Conservation (phyloP, 441 rosid genomes). For the Corymbia citriodora region DNA sequence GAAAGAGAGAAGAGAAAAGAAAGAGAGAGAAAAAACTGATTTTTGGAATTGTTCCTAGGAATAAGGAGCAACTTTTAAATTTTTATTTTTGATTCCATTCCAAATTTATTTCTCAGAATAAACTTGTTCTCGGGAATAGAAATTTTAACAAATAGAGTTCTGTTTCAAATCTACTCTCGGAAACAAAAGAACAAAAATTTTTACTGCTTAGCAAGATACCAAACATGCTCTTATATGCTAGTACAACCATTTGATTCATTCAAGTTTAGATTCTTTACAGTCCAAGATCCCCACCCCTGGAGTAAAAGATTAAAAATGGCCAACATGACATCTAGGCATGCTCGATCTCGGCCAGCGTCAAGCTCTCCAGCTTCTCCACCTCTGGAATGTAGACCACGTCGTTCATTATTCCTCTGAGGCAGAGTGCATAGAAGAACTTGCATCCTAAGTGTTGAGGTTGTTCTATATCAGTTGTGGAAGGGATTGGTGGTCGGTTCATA, state of each 20-base stretch:
- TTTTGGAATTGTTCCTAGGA: too few relatives aligned
- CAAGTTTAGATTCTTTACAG: slow-evolving; percentile 25
- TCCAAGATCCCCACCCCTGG: slow-evolving; percentile 88
- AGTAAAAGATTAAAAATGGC: slow-evolving; percentile 87
- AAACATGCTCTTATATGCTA: background rate
- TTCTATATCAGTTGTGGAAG: too few relatives aligned
- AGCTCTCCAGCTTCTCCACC: slow-evolving; percentile 63
- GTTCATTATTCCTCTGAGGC: slow-evolving; percentile 36
- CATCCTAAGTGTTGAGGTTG: slow-evolving; percentile 19
- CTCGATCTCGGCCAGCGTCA: slow-evolving; percentile 78
- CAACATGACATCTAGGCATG: slow-evolving; percentile 82
- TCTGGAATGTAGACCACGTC: slow-evolving; percentile 65
- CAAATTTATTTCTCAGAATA: too few relatives aligned
- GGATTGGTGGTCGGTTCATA: fast-evolving
- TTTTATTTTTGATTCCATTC: too few relatives aligned
- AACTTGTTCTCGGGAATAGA: too few relatives aligned
- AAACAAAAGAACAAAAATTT: too few relatives aligned
- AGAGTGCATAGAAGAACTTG: slow-evolving; percentile 71
- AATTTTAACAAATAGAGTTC: too few relatives aligned
- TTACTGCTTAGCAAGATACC: too few relatives aligned
- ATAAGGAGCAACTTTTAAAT: too few relatives aligned
- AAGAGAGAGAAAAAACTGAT: too few relatives aligned
- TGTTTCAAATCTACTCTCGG: too few relatives aligned
- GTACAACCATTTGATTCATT: background rate
- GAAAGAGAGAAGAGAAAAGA: too few relatives aligned